Conservation (phyloP, 2,329 filamentous ascomycete species). For the Trichoderma breve region DNA sequence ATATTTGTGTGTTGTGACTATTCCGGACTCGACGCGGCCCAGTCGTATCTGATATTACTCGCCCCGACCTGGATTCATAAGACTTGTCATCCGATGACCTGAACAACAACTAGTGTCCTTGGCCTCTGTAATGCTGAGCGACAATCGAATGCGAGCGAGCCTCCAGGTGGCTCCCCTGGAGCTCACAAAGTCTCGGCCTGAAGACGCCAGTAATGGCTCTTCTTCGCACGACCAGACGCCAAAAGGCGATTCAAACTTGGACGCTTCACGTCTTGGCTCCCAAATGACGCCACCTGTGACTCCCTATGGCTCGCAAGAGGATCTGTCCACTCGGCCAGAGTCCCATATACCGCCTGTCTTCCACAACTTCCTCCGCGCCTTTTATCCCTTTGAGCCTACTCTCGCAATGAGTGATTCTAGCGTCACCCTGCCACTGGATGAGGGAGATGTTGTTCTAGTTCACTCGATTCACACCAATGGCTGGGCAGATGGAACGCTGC, state of each 20-base stretch:
- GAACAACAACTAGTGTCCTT: conserved; percentile 26
- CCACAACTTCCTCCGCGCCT: conserved; percentile 91
- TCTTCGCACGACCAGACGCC: conserved; percentile 32
- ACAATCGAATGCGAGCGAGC: conserved; percentile 53
- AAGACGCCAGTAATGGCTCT: conserved; percentile 32
- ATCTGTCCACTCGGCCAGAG: conserved; percentile 43
- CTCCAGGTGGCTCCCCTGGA: conserved; percentile 60
- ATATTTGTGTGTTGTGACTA: neutral
- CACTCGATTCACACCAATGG: conserved; percentile 98
- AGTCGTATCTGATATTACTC: neutral
- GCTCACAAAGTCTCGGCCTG: conserved; percentile 45
- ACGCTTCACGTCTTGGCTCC: conserved; percentile 43
- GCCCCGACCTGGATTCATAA: neutral
- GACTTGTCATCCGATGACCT: conserved; percentile 32
- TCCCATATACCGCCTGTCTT: conserved; percentile 63
- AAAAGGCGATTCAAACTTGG: conserved; percentile 27
- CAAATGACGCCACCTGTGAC: conserved; percentile 78
- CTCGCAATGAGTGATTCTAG: conserved; percentile 77
- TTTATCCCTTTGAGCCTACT: conserved; percentile 85
- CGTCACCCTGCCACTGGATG: conserved; percentile 82
- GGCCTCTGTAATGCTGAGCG: conserved; percentile 39
- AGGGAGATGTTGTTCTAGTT: conserved; percentile 89
- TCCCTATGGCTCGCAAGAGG: conserved; percentile 66
- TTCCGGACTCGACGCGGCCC: neutral
- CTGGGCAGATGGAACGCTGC: conserved; percentile 92